A percentile compares a stretch with the other conserved stretches of the same genome.
phyloP scores from a whole-genome alignment of 495 filamentous ascomycete genomes.

The Sabuloglossum arenarium region DNA sequence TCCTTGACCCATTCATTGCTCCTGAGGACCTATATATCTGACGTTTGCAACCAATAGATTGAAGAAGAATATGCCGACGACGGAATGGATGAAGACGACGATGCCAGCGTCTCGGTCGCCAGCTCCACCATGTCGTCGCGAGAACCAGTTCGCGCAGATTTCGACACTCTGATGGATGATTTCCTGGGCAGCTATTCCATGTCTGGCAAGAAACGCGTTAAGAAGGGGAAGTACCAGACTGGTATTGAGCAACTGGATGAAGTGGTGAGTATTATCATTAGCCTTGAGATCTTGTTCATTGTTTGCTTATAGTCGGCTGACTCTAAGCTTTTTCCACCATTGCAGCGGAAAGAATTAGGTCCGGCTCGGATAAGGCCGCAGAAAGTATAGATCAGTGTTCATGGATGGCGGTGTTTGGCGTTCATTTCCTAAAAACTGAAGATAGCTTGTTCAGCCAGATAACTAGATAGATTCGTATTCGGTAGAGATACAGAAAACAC shows the following conservation, averaged over 20 bases:
- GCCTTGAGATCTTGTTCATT: neutral
- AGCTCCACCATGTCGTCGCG: constrained; percentile 23
- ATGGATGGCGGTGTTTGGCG: neutral
- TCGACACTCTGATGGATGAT: constrained; percentile 81
- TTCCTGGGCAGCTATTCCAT: constrained; percentile 63
- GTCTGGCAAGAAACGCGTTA: constrained; percentile 59
- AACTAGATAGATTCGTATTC: no score
- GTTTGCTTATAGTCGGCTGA: no score
- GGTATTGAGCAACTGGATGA: constrained; percentile 84
- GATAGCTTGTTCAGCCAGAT: no score
- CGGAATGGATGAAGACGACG: constrained; percentile 35
- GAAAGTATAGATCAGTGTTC: neutral
- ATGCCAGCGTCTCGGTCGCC: constrained; percentile 29
- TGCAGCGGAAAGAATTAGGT: neutral
- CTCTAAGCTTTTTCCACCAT: neutral
- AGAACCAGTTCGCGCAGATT: constrained; percentile 43
- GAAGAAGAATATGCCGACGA: constrained; percentile 69
- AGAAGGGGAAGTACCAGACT: constrained; percentile 60
- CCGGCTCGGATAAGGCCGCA: neutral
- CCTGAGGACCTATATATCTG: neutral
- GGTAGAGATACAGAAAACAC: no score
- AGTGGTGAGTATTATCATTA: constrained; percentile 20
- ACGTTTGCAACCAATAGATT: constrained; percentile 18
- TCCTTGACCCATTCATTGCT: no score
- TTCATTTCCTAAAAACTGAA: no score